phyloP scores from a whole-genome alignment of 176 grass and related monocot species.

The Echinochloa phyllopogon region DNA sequence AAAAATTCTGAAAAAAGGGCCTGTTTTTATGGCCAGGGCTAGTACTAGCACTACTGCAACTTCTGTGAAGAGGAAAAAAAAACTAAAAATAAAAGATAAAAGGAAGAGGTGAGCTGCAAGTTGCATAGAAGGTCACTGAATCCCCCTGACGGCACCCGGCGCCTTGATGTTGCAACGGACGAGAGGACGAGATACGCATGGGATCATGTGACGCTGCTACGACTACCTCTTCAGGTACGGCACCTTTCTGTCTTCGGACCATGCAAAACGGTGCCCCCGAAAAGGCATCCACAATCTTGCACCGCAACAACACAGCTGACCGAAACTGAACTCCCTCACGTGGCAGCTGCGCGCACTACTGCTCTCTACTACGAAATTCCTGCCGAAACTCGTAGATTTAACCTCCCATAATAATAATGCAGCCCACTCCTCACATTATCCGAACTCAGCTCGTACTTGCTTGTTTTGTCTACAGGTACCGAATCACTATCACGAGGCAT shows the following conservation, averaged over 20 bases:
- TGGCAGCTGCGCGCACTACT: not conserved
- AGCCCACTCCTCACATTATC: not conserved
- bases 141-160: conserved; percentile 37
- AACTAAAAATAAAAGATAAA: too few relatives aligned
- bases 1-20: not conserved
- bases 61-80: not conserved
- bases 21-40: not conserved
- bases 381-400: not conserved
- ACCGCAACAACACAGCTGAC: not conserved
- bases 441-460: not conserved
- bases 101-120: not conserved
- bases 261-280: not conserved
- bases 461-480: not conserved
- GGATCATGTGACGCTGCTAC: conserved; percentile 47
- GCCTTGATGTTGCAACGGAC: conserved; percentile 18
- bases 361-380: not conserved
- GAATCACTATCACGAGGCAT: not conserved
- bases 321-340: not conserved
- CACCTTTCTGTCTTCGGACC: conserved; percentile 27
- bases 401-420: not conserved
- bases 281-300: not conserved
- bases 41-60: not conserved
- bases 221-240: not conserved
- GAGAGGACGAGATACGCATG: not conserved
- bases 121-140: conserved; percentile 41